Evolutionary conservation across 2,329 filamentous ascomycete species (phyloP), one percentile per base, ranked within the genome.

Genomic region (Colletotrichum horii): DNA sequence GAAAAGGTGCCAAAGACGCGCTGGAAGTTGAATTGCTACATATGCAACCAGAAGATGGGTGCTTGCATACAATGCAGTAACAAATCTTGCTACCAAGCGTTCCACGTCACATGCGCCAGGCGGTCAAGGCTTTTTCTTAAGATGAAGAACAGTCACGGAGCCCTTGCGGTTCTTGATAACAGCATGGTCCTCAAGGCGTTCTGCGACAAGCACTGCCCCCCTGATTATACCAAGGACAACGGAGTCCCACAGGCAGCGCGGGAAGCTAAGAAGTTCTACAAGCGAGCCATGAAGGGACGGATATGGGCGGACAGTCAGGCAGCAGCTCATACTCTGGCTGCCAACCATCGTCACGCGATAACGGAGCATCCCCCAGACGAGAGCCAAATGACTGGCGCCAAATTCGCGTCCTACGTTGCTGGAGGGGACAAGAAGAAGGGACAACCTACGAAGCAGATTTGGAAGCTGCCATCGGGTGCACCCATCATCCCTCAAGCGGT

Each of bases 51-150:
- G 85, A 94, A 93, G 80, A 99, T 99, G 97, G 97, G 97, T 26
- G 96, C 97, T 55, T 98, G 96, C 84, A 98, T 99, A 76, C 97
- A 99, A 84, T 99, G 97, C 84, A 95, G 96, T 76, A 98, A 98
- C 87, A 98, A 98, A 85, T 95, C 94, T 77, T 99, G 97, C 84
- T 99, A 98, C 82, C 94, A 96, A 81, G 97, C 97, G 11, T 99
- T 99, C 83, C 97, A 99, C 84, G 96, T 98, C 70, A 98, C 97
- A 7, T 99, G 97, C 83, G 97, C 97, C 28, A 92, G 97, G 71
- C 92, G 95, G 80, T 96, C 96, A 64, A 93, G 93, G 77, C 89
- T 99, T 1, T 98, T 95, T 82, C 88, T 99, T 78, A 96, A 96
- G 85, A 99, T 99, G 97, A 99, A 98, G 86, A 96, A 96, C 66